Evolutionary conservation across 1,139 yeast genomes (phyloP).

Genomic region (Blastobotrys capitulatus): DNA sequence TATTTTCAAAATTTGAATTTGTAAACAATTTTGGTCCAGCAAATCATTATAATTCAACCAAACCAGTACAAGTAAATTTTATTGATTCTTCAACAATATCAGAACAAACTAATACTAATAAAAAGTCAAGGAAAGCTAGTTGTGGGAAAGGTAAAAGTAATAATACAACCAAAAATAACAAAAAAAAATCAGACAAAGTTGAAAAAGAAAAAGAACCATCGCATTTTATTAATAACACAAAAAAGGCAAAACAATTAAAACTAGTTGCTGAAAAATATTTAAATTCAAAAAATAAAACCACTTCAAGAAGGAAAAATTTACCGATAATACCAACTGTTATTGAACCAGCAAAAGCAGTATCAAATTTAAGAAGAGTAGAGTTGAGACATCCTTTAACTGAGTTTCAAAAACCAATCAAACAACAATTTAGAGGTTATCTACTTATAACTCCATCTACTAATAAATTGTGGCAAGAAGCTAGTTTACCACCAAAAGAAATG

Average conservation of each 20-base stretch:
- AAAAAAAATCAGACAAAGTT: neutral
- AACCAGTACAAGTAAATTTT: neutral
- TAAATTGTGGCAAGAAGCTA: slow-evolving; percentile 1
- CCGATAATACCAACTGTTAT: neutral
- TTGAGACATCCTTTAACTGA: neutral
- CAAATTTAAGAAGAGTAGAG: neutral
- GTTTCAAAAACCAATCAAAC: neutral
- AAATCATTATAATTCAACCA: neutral
- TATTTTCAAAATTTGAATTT: neutral
- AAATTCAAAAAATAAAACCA: neutral
- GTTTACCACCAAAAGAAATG: slow-evolving; percentile 2
- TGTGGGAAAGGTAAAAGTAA: neutral
- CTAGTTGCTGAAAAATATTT: neutral
- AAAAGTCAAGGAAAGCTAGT: neutral
- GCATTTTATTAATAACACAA: slow-evolving; percentile 3
- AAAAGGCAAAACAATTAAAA: neutral
- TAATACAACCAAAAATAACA: neutral
- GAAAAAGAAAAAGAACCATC: neutral
- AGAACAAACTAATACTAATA: too few relatives aligned
- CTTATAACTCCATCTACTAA: neutral
- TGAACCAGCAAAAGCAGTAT: neutral
- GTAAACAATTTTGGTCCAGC: neutral
- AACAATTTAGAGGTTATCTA: slow-evolving; percentile 10
- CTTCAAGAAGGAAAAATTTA: too few relatives aligned
- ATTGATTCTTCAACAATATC: neutral